These are phyloP conservation scores for Sporothrix protearum DNA, from an alignment of 2,329 filamentous ascomycete species.

Conservation along the genomic window DNA sequence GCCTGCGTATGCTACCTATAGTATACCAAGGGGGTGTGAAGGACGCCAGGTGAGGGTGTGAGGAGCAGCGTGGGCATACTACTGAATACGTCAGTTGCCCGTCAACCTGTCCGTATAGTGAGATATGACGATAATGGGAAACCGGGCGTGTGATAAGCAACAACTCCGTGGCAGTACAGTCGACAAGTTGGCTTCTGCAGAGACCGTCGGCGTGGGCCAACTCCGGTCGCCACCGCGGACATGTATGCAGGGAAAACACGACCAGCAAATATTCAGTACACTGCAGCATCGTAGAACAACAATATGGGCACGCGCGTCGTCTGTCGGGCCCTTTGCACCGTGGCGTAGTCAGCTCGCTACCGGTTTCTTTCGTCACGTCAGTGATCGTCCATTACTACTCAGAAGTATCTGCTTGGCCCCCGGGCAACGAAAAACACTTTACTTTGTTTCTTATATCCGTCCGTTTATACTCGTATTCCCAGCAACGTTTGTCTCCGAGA, in stretches of 20 bases:
- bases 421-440: no score
- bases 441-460: neutral
- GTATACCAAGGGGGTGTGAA: neutral
- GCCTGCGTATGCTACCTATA: neutral
- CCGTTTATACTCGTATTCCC: neutral
- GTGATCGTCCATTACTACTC: neutral
- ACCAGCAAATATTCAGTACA: neutral
- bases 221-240: conserved; percentile 7
- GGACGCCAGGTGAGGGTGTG: neutral
- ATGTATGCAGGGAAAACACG: neutral
- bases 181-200: neutral
- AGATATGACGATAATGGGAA: neutral
- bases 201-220: neutral
- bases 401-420: neutral
- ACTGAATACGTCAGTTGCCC: neutral
- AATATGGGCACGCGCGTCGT: neutral
- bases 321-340: neutral
- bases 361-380: neutral
- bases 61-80: neutral
- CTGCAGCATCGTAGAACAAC: no score
- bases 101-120: neutral
- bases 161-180: neutral
- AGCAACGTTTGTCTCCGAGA: no score
- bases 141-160: neutral
- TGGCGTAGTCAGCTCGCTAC: neutral